These are phyloP conservation scores for Cicer pinnatifidum DNA, from an alignment of 306 rosid genomes.

Conservation along the genomic window DNA sequence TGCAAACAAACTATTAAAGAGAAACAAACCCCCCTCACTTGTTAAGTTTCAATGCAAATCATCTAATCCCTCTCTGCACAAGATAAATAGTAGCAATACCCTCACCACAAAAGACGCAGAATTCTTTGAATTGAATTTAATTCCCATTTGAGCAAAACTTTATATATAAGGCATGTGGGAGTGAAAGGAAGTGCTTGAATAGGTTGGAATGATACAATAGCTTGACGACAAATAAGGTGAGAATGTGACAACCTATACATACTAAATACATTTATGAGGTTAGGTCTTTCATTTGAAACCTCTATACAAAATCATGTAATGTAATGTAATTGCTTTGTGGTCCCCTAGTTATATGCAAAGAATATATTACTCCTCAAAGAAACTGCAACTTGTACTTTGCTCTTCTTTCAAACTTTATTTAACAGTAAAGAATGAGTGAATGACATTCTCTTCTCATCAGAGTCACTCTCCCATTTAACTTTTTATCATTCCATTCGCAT, in stretches of 20 bases:
- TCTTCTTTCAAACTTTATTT: constrained; percentile 41
- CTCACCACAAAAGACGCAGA: not conserved
- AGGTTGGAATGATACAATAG: constrained; percentile 43
- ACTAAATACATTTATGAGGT: constrained; percentile 62
- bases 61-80: too few species aligned
- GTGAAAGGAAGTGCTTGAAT: constrained; percentile 46
- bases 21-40: too few species aligned
- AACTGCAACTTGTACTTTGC: constrained; percentile 46
- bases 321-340: constrained; percentile 57
- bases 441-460: constrained; percentile 43
- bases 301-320: constrained; percentile 48
- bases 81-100: not conserved
- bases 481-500: not conserved
- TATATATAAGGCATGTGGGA: constrained; percentile 43
- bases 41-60: too few species aligned
- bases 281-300: constrained; percentile 61
- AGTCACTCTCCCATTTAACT: not conserved
- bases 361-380: constrained; percentile 52
- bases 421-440: constrained; percentile 42
- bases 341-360: constrained; percentile 51
- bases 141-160: constrained; percentile 49
- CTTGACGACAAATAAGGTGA: constrained; percentile 52
- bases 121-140: constrained; percentile 43
- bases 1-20: too few species aligned
- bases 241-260: constrained; percentile 50